Base-by-base conservation (phyloP, 768 basidiomycete species). In the Auricularia heimuer region DNA sequence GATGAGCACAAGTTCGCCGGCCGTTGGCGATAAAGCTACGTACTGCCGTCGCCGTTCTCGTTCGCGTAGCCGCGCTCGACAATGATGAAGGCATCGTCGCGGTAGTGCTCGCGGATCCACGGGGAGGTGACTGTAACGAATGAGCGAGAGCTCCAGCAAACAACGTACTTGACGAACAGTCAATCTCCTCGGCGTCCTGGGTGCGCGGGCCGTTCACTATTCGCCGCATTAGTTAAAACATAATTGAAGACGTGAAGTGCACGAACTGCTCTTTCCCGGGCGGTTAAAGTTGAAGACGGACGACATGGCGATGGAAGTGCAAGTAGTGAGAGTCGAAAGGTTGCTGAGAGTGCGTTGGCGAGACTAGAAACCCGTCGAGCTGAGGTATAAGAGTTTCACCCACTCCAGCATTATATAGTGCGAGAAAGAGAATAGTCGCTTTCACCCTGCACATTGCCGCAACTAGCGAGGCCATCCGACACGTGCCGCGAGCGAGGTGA, bases 31-130 rank as follows among this genome's bases (percentile, higher is more conserved):
- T 11, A 34, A 60, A 3, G 54, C 7, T n/a, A 18, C 56, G 56
- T 60, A 60, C 56, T 60, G 56, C 56, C 56, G 56, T 60, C 56
- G 56, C 56, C 56, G 56, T 60, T 60, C 56, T 60, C 56, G 29
- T 60, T 60, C 12, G 56, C 56, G 56, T 12, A 60, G 34, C 56
- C 56, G 56, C 56, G 56, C 56, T 60, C 56, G 56, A 60, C 24
- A 18, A 60, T 35, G 56, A 60, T 60, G 56, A 60, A 60, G 7
- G 29, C 4, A 4, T 60, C 56, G 34, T 60, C 56, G 16, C 24
- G 14, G 56, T 60, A 60, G 34, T 60, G 56, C 56, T 60, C 56
- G 1, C 34, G 24, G 29, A 60, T 35, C 56, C 56, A 60, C 24
- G 24, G 29, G 14, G 56, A 8, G 7, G 56, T 60, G 29, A 60